Base-by-base conservation (phyloP, 495 filamentous ascomycete species). In the Hypoxylon crocopeplum region DNA sequence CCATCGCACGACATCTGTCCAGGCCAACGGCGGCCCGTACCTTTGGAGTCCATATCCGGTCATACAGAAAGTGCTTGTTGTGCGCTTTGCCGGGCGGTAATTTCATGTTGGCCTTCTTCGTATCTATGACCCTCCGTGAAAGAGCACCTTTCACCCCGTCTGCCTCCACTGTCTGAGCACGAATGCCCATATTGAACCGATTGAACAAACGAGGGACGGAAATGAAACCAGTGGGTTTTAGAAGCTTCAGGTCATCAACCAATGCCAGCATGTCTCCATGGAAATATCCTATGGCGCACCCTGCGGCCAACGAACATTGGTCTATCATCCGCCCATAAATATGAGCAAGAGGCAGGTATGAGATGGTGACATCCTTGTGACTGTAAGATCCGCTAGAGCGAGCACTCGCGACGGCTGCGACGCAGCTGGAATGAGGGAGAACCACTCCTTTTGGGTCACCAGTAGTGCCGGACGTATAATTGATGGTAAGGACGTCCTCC, bases 381-480 rank as follows among this genome's bases (percentile, higher is more conserved):
- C 59, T 48, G 37, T 84, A 78, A 15, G 75, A 73, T 40, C 83
- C 74, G 17, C 82, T 75, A 42, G 75, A 62, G 24, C 88, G 76
- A 34, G 81, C 82, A 27, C 77, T 75, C 4, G 86, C 79, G 33
- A 88, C 79, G 16, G 86, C 91, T 1, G 91, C 85, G 3, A 95
- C 84, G 21, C 92, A 90, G 69, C 88, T 90, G 59, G 78, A 76
- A 67, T 98, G 95, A 3, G 89, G 92, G 57, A 98, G 75, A 27
- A 93, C 79, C 5, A 98, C 94, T 51, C 94, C 94, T 77, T 98
- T 98, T 4, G 94, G 94, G 58, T 89, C 83, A 5, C 94, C 95
- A 0, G 94, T 98, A 7, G 94, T 98, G 13, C 94, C 94, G 10
- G 91, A 96, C 7, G 94, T 98, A 76, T 98, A 98, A 77, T 98